phyloP scores from a whole-genome alignment of 2,329 filamentous ascomycete genomes.

The Stagonosporopsis tanaceti region DNA sequence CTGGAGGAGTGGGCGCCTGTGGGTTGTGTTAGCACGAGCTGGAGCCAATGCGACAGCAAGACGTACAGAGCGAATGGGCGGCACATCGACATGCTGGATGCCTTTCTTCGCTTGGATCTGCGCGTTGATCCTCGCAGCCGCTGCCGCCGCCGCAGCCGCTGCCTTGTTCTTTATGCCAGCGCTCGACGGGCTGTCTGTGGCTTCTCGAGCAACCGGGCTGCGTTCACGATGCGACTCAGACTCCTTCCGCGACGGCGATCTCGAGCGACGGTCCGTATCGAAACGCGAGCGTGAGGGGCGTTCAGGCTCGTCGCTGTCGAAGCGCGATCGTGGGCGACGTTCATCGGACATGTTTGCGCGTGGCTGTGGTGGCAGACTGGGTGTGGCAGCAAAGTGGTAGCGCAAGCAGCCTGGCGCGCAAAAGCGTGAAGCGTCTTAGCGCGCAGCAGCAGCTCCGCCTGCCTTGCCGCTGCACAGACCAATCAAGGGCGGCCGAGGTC shows the following conservation, averaged over 20 bases:
- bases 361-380: constrained; percentile 1
- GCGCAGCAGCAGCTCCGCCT: neutral
- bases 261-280: constrained; percentile 67
- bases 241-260: constrained; percentile 74
- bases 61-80: constrained; percentile 73
- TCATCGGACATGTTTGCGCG: constrained; percentile 73
- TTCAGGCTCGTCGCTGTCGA: constrained; percentile 87
- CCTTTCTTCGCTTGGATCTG: constrained; percentile 72
- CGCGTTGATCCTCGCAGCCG: constrained; percentile 62
- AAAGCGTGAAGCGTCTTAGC: constrained; percentile 1
- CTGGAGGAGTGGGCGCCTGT: constrained; percentile 58
- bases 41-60: neutral
- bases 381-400: constrained; percentile 3
- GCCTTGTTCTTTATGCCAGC: constrained; percentile 68
- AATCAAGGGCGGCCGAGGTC: constrained; percentile 13
- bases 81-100: constrained; percentile 88
- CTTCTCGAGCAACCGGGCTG: constrained; percentile 72
- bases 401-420: constrained; percentile 1
- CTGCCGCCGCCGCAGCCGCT: constrained; percentile 80
- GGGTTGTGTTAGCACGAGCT: constrained; percentile 29
- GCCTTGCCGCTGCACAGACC: constrained; percentile 7
- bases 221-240: constrained; percentile 78
- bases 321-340: constrained; percentile 88
- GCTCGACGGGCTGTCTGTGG: constrained; percentile 55
- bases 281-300: constrained; percentile 73